A percentile compares a stretch with the other conserved stretches of the same genome.
Evolutionary conservation across 345 rosid species (phyloP).

Genomic region (Citrus maxima): DNA sequence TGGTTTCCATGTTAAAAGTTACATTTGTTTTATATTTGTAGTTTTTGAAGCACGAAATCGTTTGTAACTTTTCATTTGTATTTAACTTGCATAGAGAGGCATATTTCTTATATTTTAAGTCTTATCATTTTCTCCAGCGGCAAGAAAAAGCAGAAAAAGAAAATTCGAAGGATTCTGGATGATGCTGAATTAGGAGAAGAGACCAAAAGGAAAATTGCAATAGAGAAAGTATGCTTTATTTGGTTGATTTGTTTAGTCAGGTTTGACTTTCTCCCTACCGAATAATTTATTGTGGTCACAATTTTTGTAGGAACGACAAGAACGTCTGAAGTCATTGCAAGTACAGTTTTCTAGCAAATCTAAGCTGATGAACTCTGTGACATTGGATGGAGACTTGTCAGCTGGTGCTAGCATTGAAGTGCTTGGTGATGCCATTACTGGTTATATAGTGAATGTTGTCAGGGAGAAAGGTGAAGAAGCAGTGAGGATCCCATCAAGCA

Average conservation of each 20-base stretch:
- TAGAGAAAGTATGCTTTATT: conserved; percentile 68
- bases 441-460: conserved; percentile 94
- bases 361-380: conserved; percentile 41
- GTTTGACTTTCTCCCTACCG: conserved; percentile 7
- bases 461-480: conserved; percentile 96
- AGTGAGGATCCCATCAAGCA: conserved; percentile 83
- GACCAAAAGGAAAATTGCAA: conserved; percentile 93
- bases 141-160: conserved; percentile 75
- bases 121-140: conserved; percentile 36
- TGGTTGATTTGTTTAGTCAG: conserved; percentile 9
- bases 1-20: background rate
- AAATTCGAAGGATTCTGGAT: conserved; percentile 89
- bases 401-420: conserved; percentile 68
- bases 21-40: background rate
- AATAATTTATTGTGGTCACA: conserved; percentile 20
- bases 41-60: background rate
- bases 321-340: conserved; percentile 80
- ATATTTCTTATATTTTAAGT: conserved; percentile 20
- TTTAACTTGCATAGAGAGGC: background rate
- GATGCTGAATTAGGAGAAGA: conserved; percentile 99
- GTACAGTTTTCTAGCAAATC: conserved; percentile 69
- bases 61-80: background rate
- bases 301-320: conserved; percentile 87
- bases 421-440: conserved; percentile 77
- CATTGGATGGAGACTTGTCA: conserved; percentile 40